Evolutionary conservation across 192 early-diverging fungal species (phyloP), one percentile per base, ranked within the genome.

Genomic region (Chytriomyces confervae): DNA sequence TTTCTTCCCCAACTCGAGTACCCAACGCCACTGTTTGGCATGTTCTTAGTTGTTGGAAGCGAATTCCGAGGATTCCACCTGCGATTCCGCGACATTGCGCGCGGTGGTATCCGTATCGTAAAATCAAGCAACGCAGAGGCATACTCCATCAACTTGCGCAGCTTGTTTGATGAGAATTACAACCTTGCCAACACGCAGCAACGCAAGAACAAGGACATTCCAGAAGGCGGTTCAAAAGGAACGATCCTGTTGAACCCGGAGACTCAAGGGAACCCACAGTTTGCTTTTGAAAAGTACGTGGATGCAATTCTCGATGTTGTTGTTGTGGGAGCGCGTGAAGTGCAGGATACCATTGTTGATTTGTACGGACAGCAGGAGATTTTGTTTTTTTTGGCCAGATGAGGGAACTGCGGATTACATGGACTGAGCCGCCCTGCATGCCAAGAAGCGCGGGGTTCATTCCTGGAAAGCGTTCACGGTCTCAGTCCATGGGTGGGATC

Each of bases 391-490:
- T 96, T 96, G 97, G n/a, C 97, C 97, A 69, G 97, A 99, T 86
- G 97, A 99, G 86, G 96, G 96, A 76, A 99, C 97, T 20, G 97
- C 97, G 69, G 95, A 96, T 49, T 95, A 91, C 84, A 97, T 99
- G 95, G 97, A 99, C 90, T 99, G 97, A 96, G 97, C 97, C 67
- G 91, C 91, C 73, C 94, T 94, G 79, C 95, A 99, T 82, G 95
- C 97, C 20, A 76, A 81, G 72, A 89, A 86, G 24, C 80, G 97
- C 67, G 95, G 95, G 47, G 94, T 94, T 16, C 86, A 88, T 48
- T 98, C 96, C 93, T 99, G 97, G 97, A 99, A 98, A 90, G 97
- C 97, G 46, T 99, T 99, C 89, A 99, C 97, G 49, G 90, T 91
- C 89, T 79, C 97, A 97, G 87, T 86, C 91, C 8, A 81, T 99